Base-by-base conservation (phyloP, 495 filamentous ascomycete genomes). In the Acidiella bohemica region DNA sequence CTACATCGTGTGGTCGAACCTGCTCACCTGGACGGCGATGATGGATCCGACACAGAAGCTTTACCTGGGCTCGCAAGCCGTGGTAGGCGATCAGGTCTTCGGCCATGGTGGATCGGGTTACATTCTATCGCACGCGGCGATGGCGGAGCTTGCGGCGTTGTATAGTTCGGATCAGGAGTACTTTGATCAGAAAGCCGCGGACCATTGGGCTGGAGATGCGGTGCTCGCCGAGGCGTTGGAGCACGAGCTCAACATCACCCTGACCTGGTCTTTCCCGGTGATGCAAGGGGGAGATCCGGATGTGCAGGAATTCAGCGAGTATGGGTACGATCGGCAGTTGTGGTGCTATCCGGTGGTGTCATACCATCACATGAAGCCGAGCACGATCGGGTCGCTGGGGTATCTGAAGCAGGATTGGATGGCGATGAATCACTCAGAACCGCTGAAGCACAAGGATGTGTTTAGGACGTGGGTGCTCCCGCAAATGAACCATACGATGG, bases 1-100 rank as follows among this genome's bases (percentile, higher is more conserved):
- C 1, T 81, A 77, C 50, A 49, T 76, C 14, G 59, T 79, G 28
- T 80, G 74, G 75, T 60, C 67, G 46, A 78, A 72, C 35, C 54
- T 81, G 37, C 56, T 77, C 19, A 60, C 57, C 16, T 79, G 70
- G 61, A 48, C 81, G 23, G 49, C 41, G 17, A 55, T 57, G 16
- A 56, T 79, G 5, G 67, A 75, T 46, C 57, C 64, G 6, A 36
- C 53, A 4, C 42, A 63, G 17, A 57, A 65, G 19, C 47, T 66
- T 19, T 80, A 80, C 51, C 57, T 75, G 19, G 75, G 75, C 7
- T 40, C 34, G 24, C 22, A 33, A 11, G 39, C 34, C 1, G 2
- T 10, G 13, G 32, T 39, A 20, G 33, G 27, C 4, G 31, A 35
- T 21, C 59, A 56, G 63, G 58, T 51, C 60, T 63, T 76, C 74